A percentile compares a stretch with the other conserved stretches of the same genome.
phyloP scores from a whole-genome alignment of 2,329 filamentous ascomycete species.

The Pseudogymnoascus sp. region DNA sequence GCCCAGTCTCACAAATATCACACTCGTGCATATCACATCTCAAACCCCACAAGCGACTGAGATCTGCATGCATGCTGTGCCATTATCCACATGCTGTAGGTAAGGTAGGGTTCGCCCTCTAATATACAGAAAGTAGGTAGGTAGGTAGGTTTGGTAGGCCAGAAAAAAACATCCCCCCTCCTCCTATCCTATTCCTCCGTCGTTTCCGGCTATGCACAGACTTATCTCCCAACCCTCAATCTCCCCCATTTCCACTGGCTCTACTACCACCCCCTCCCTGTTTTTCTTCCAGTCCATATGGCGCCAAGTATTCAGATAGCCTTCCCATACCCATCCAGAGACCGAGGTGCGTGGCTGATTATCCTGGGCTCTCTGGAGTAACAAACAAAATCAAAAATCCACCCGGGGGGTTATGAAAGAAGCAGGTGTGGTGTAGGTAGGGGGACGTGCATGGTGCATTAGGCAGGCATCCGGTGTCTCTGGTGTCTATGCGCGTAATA shows the following conservation, averaged over 20 bases:
- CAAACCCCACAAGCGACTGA: neutral
- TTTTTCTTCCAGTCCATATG: neutral
- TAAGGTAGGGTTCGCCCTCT: neutral
- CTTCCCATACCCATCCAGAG: neutral
- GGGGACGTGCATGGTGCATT: neutral
- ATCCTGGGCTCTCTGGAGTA: neutral
- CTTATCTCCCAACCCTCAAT: neutral
- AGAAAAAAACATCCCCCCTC: neutral
- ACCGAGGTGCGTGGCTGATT: neutral
- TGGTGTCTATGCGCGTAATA: neutral
- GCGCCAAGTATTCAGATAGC: neutral
- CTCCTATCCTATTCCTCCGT: neutral
- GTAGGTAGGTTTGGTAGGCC: neutral
- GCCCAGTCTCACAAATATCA: neutral
- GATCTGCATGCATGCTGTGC: neutral
- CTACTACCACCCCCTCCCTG: too few relatives aligned
- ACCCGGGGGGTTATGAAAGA: neutral
- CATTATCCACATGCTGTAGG: neutral
- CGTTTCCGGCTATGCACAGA: neutral
- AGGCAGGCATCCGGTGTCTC: neutral
- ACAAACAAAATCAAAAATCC: neutral
- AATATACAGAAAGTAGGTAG: conserved; percentile 5
- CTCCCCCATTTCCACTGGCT: neutral
- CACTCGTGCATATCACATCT: neutral
- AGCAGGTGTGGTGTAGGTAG: neutral